Evolutionary conservation across 345 rosid genomes (phyloP).

Genomic region (Eucalyptus tenuipes): DNA sequence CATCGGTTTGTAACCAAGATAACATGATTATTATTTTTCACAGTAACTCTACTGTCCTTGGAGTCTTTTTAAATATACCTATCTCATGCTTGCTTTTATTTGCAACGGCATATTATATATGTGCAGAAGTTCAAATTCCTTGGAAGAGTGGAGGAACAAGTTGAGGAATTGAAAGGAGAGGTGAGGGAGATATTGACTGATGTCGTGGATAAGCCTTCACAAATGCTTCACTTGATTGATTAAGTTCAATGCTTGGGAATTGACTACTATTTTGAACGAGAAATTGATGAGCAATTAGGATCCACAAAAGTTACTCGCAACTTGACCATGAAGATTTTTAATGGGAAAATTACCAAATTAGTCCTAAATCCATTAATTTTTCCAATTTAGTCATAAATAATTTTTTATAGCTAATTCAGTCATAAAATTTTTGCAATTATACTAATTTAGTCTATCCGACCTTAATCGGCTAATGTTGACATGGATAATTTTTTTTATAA

Average conservation of each 20-base stretch:
- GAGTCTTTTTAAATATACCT: not conserved
- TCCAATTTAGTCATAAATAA: no score
- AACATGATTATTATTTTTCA: not conserved
- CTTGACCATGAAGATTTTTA: not conserved
- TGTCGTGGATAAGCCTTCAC: not conserved
- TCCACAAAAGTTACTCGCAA: not conserved
- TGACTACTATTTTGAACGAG: conserved; percentile 27
- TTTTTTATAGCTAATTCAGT: no score
- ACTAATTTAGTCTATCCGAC: no score
- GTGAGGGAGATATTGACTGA: not conserved
- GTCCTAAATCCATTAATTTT: no score
- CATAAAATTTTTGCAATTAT: no score
- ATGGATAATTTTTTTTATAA: no score
- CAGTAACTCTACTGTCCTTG: not conserved
- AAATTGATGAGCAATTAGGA: conserved; percentile 11
- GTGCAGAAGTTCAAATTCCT: not conserved
- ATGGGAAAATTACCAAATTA: no score
- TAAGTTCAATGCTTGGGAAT: conserved; percentile 20
- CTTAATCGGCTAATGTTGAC: rapidly evolving
- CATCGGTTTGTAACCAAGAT: not conserved
- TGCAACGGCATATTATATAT: not conserved
- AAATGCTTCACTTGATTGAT: conserved; percentile 9
- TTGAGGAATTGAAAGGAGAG: not conserved
- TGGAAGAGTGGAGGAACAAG: not conserved
- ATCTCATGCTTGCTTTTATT: not conserved